Conservation (phyloP, 768 basidiomycete genomes). For the Hygrocybe coccinea region DNA sequence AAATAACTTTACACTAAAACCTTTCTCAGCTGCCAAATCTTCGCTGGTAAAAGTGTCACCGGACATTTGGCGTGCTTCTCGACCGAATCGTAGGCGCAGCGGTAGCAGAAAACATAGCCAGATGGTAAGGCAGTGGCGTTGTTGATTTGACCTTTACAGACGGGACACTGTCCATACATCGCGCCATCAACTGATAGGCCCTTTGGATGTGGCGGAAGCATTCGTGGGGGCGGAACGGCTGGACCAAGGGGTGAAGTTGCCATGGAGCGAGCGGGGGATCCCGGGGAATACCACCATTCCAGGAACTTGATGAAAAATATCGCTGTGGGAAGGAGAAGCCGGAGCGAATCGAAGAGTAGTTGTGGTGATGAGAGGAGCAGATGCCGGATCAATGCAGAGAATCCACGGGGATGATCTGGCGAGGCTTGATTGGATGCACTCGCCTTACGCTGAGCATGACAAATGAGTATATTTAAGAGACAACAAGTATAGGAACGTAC, state of each 20-base stretch:
- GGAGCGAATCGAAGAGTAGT: constrained; percentile 69
- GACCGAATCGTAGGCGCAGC: constrained; percentile 81
- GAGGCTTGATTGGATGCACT: constrained; percentile 29
- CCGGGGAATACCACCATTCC: constrained; percentile 99
- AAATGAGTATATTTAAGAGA: neutral
- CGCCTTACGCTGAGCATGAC: constrained; percentile 38
- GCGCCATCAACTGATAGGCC: constrained; percentile 59
- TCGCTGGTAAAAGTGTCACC: constrained; percentile 73
- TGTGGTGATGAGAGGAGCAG: constrained; percentile 52
- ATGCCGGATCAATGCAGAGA: constrained; percentile 42
- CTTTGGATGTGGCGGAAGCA: constrained; percentile 69
- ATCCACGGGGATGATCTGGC: constrained; percentile 30
- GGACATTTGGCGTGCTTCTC: constrained; percentile 78
- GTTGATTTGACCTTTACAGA: constrained; percentile 66
- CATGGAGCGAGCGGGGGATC: constrained; percentile 76
- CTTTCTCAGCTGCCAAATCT: constrained; percentile 80
- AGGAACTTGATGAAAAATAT: constrained; percentile 96
- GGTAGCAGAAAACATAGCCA: constrained; percentile 93
- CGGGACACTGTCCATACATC: constrained; percentile 77
- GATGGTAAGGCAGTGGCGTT: constrained; percentile 90
- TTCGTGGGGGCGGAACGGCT: constrained; percentile 69
- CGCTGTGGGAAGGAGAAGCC: constrained; percentile 74
- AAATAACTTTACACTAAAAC: constrained; percentile 67
- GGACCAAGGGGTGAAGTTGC: constrained; percentile 60
- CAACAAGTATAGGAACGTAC: constrained; percentile 40